phyloP scores from a whole-genome alignment of 345 rosid genomes.

The Alliaria petiolata region DNA sequence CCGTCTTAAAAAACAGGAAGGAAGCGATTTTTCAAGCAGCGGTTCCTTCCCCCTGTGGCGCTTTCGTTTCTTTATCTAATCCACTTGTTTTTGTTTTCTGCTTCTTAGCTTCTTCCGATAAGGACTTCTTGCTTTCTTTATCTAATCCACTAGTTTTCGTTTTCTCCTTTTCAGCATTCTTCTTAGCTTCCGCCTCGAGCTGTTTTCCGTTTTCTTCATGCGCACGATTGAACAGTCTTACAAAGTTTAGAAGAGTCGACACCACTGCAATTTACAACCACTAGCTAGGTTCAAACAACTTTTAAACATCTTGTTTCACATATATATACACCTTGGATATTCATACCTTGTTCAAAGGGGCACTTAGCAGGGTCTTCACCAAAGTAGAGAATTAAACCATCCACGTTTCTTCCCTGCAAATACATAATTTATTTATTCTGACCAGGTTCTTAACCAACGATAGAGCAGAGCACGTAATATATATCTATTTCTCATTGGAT shows the following conservation, averaged over 20 bases:
- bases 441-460: background rate
- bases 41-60: background rate
- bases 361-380: slow-evolving; percentile 97
- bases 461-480: background rate
- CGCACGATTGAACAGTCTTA: slow-evolving; percentile 72
- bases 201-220: slow-evolving; percentile 80
- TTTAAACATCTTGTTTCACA: background rate
- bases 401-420: slow-evolving; percentile 83
- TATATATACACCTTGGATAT: background rate
- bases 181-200: slow-evolving; percentile 64
- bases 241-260: slow-evolving; percentile 72
- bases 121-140: slow-evolving; percentile 36
- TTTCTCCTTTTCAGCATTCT: slow-evolving; percentile 48
- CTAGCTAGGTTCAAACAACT: background rate
- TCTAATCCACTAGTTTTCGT: slow-evolving; percentile 36
- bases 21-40: no score
- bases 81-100: background rate
- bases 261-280: slow-evolving; percentile 48
- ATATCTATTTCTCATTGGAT: background rate
- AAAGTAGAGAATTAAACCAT: slow-evolving; percentile 83
- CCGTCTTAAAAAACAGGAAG: no score
- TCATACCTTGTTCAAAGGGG: slow-evolving; percentile 86
- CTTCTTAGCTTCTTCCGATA: slow-evolving; percentile 2
- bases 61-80: background rate
- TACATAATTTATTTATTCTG: background rate